Conservation (phyloP, 495 filamentous ascomycete genomes). For the Penicillium pancosmium region DNA sequence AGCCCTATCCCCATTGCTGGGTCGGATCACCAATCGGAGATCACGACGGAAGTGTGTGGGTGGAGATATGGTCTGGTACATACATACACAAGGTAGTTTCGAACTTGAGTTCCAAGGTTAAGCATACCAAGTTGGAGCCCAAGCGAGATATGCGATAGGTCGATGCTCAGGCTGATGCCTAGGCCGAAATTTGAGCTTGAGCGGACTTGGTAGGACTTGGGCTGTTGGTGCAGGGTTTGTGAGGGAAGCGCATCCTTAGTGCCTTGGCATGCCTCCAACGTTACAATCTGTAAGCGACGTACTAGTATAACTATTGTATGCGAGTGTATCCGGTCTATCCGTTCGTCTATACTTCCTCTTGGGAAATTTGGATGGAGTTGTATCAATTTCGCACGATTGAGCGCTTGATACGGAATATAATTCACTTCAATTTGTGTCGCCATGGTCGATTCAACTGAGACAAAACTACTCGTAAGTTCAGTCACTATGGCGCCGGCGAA, state of each 20-base stretch:
- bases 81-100: conserved; percentile 2
- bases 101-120: conserved; percentile 7
- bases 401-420: too few species aligned
- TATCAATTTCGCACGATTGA: conserved; percentile 5
- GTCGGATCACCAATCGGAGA: conserved; percentile 7
- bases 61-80: conserved; percentile 8
- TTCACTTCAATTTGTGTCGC: too few species aligned
- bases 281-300: conserved; percentile 8
- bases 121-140: conserved; percentile 5
- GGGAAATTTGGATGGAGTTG: conserved; percentile 7
- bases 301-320: conserved; percentile 7
- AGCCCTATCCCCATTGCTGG: conserved; percentile 10
- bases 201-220: conserved; percentile 1
- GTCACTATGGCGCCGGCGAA: too few species aligned
- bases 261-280: conserved; percentile 7
- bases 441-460: too few species aligned
- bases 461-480: too few species aligned
- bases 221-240: conserved; percentile 5
- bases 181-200: conserved; percentile 3
- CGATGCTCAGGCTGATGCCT: conserved; percentile 4
- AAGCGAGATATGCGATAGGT: conserved; percentile 4
- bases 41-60: conserved; percentile 5
- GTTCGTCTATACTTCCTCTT: conserved; percentile 6
- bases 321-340: conserved; percentile 4
- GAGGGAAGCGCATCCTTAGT: conserved; percentile 6